phyloP scores from a whole-genome alignment of 768 basidiomycete species.

The Serendipita indica region DNA sequence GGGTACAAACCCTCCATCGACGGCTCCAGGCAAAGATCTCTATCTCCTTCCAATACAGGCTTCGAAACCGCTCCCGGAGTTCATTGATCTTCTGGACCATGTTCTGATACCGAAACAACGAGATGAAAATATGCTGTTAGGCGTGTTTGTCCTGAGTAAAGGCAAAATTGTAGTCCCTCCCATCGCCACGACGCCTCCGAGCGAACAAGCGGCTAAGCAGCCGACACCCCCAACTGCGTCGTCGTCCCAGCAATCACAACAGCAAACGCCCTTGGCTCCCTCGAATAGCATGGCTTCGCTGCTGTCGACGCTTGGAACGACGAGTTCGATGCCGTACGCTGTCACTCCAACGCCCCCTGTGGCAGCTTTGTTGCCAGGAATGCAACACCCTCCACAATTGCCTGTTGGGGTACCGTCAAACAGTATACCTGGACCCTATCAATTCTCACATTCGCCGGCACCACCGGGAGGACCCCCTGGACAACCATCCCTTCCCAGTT shows the following conservation, averaged over 20 bases:
- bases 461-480: background rate
- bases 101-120: conserved; percentile 52
- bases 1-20: conserved; percentile 58
- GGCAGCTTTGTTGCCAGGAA: background rate
- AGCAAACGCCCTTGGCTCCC: background rate
- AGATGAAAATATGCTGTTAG: conserved; percentile 52
- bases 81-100: conserved; percentile 67
- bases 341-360: conserved; percentile 23
- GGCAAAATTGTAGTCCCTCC: conserved; percentile 44
- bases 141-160: conserved; percentile 74
- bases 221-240: background rate
- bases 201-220: background rate
- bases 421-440: background rate
- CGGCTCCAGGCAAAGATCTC: conserved; percentile 67
- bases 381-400: background rate
- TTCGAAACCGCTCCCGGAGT: conserved; percentile 61
- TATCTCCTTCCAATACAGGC: conserved; percentile 69
- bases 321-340: background rate
- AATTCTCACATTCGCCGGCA: background rate
- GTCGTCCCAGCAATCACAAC: background rate
- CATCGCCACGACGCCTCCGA: background rate
- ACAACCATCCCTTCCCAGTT: conserved; percentile 8
- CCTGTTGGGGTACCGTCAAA: conserved; percentile 1
- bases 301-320: conserved; percentile 5
- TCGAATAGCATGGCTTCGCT: background rate